These are phyloP conservation scores for Verbascum thapsus DNA, from an alignment of 257 asterid species.

Conservation along the genomic window DNA sequence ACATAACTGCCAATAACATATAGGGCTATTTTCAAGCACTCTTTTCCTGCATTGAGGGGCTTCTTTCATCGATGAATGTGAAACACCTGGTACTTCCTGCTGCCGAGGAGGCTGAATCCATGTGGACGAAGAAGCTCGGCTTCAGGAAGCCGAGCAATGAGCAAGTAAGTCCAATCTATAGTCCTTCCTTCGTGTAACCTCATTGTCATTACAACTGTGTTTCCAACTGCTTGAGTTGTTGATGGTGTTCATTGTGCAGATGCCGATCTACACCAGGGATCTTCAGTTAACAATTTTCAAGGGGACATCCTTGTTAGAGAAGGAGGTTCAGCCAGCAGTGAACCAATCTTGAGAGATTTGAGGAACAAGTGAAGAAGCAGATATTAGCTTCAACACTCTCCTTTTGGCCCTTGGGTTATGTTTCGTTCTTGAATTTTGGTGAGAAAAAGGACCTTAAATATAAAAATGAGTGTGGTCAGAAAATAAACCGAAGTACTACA, in stretches of 20 bases:
- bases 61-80: constrained; percentile 76
- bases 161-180: constrained; percentile 52
- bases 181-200: background rate
- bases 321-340: constrained; percentile 56
- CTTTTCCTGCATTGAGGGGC: constrained; percentile 78
- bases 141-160: constrained; percentile 78
- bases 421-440: too few species aligned
- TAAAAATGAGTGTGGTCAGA: too few species aligned
- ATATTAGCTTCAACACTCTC: background rate
- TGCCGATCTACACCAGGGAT: constrained; percentile 72
- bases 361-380: constrained; percentile 13
- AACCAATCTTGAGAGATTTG: background rate
- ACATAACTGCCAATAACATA: constrained; percentile 20
- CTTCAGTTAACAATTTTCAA: constrained; percentile 78
- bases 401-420: background rate
- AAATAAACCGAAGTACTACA: too few species aligned
- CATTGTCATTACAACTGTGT: background rate
- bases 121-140: constrained; percentile 94
- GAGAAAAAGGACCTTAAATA: too few species aligned
- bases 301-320: constrained; percentile 86
- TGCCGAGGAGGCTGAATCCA: constrained; percentile 96
- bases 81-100: constrained; percentile 89
- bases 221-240: constrained; percentile 11
- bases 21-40: constrained; percentile 94
- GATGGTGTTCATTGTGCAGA: constrained; percentile 38